Evolutionary conservation across 306 rosid species (phyloP), one percentile per base, ranked within the genome.

Genomic region (Lathyrus sativus): DNA sequence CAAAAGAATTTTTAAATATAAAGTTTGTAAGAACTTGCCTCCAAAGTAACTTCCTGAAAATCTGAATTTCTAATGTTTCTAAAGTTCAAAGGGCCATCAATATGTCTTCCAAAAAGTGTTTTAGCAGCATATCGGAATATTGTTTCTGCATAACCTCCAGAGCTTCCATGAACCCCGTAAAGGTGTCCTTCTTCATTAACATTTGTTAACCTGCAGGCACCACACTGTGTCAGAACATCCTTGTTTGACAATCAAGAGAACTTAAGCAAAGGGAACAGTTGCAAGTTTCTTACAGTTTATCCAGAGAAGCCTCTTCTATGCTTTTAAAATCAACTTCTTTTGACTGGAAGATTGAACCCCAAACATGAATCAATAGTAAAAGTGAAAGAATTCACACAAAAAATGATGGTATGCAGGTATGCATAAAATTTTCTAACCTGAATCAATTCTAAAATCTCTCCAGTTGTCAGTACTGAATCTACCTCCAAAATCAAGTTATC

Each of bases 71-170:
- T 75, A 35, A 88, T 82, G 53, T 75, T 82, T 78, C 62, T 93
- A 62, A 90, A 90, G 67, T 78, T 87, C 74, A 90, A 76, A 68
- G 97, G 91, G 66, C 85, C 97, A 72, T 82, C 83, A 38, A 86
- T 78, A 62, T 82, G 86, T 79, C 76, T 88, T 71, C 91, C 97
- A 76, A 88, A 90, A 24, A 93, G 82, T 60, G 73, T 54, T 84
- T 88, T 86, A 11, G 95, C 93, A 59, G 91, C 96, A 78, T 85
- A 75, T 68, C 85, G 81, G 65, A 90, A 93, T 48, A 93, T 76
- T 51, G 91, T 88, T 88, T 88, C 95, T 3, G 90, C 97, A 81
- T 93, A 93, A 70, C 97, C 97, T 49, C 98, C 96, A 57, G 95
- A 90, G 83, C 96, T 84, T 80, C 98, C 98, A 17, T 6, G 63